A percentile compares a stretch with the other conserved stretches of the same genome.
Evolutionary conservation across 2,329 filamentous ascomycete genomes (phyloP).

Genomic region (Dothideomycetes sp.): DNA sequence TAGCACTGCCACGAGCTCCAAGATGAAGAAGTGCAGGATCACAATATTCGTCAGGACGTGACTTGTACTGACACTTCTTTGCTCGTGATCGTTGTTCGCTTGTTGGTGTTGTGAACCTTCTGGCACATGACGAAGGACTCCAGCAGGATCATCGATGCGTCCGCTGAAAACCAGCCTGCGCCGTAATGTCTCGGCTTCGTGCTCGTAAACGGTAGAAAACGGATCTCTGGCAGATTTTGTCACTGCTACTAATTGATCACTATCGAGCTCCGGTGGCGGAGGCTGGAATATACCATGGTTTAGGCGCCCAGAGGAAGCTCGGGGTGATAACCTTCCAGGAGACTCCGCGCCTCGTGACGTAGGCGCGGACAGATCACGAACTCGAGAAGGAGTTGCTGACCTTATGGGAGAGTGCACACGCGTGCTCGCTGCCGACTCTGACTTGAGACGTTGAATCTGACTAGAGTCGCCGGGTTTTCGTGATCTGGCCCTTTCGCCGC

Average conservation of each 20-base stretch:
- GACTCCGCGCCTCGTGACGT: not conserved
- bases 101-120: not conserved
- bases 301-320: not conserved
- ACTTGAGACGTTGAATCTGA: conserved; percentile 4
- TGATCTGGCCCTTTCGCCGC: not conserved
- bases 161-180: not conserved
- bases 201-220: not conserved
- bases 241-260: not conserved
- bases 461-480: not conserved
- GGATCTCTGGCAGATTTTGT: not conserved
- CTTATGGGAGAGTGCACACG: not conserved
- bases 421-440: conserved; percentile 1
- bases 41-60: conserved; percentile 41
- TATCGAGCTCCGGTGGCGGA: conserved; percentile 20
- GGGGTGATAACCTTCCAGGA: conserved; percentile 1
- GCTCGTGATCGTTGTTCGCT: conserved; percentile 15
- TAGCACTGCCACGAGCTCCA: conserved; percentile 37
- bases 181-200: conserved; percentile 3
- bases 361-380: not conserved
- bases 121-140: not conserved
- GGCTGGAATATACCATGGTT: conserved; percentile 17
- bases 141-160: not conserved
- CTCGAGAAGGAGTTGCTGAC: conserved; percentile 1
- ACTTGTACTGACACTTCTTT: conserved; percentile 32
- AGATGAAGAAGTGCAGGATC: conserved; percentile 38